phyloP scores from a whole-genome alignment of 1,284 basidiomycete species.

The Pascua sp. region DNA sequence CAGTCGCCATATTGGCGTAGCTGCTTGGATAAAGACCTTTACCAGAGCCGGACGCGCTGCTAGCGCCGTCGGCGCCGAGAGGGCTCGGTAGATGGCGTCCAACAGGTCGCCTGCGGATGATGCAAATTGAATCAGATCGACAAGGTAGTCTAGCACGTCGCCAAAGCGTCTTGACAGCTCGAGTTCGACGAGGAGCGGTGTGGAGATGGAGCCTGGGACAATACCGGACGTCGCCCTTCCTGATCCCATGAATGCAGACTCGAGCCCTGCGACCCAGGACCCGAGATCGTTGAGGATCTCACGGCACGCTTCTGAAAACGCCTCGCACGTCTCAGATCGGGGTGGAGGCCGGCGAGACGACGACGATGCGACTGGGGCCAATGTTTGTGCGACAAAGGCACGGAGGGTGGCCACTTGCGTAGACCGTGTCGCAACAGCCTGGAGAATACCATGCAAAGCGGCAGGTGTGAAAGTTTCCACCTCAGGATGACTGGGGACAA shows the following conservation, averaged over 20 bases:
- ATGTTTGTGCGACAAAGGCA: constrained; percentile 55
- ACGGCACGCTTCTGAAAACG: constrained; percentile 72
- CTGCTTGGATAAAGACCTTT: constrained; percentile 61
- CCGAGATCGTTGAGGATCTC: constrained; percentile 60
- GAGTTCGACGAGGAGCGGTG: constrained; percentile 64
- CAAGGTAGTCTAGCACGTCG: constrained; percentile 55
- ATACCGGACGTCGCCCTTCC: background rate
- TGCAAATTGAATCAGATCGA: constrained; percentile 54
- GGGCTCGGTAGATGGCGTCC: constrained; percentile 59
- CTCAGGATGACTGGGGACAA: constrained; percentile 21
- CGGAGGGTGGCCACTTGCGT: constrained; percentile 62
- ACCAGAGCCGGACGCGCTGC: constrained; percentile 49
- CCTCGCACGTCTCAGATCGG: constrained; percentile 65
- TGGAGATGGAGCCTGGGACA: constrained; percentile 52
- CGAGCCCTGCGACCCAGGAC: constrained; percentile 65
- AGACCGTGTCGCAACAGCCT: constrained; percentile 57
- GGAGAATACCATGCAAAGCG: constrained; percentile 62
- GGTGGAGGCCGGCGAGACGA: constrained; percentile 11
- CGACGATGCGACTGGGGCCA: constrained; percentile 10
- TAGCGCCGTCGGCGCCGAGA: constrained; percentile 48
- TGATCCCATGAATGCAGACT: constrained; percentile 59
- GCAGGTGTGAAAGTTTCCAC: constrained; percentile 59
- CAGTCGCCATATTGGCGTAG: constrained; percentile 70
- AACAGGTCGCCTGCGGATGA: constrained; percentile 58
- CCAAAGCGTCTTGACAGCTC: constrained; percentile 49